Conservation (phyloP, 352 stramenopile species). For the Globisporangium viniferum region DNA sequence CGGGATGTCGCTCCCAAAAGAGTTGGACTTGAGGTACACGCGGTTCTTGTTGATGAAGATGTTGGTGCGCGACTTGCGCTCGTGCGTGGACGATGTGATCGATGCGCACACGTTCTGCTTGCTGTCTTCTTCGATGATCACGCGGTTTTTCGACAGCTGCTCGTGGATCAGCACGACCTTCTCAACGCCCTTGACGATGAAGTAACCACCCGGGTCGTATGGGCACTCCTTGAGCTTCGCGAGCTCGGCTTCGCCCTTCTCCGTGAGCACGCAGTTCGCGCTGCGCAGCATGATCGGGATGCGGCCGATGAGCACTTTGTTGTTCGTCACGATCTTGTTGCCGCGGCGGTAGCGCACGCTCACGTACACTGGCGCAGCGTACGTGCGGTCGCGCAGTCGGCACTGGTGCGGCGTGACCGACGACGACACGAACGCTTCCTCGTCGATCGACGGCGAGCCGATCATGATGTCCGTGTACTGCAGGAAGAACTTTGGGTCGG, state of each 20-base stretch:
- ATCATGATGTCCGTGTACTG: constrained; percentile 99
- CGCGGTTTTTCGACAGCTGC: constrained; percentile 99
- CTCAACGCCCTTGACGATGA: constrained; percentile 98
- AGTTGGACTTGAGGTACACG: constrained; percentile 99
- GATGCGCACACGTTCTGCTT: constrained; percentile 90
- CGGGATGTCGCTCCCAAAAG: constrained; percentile 95
- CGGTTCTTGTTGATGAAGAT: constrained; percentile 97
- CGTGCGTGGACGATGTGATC: constrained; percentile 99
- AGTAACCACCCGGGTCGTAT: constrained; percentile 99
- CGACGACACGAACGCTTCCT: constrained; percentile 94
- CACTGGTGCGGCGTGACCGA: constrained; percentile 97
- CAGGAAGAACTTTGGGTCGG: constrained; percentile 99
- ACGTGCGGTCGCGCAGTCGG: constrained; percentile 97
- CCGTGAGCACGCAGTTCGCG: constrained; percentile 94
- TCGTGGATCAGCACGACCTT: constrained; percentile 99
- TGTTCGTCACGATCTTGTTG: constrained; percentile 98
- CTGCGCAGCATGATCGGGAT: constrained; percentile 99
- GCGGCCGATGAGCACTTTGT: constrained; percentile 94
- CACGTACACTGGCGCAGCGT: constrained; percentile 98
- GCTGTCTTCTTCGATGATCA: constrained; percentile 98
- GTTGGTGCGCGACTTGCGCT: constrained; percentile 96
- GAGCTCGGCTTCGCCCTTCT: constrained; percentile 93
- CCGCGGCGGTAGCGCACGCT: constrained; percentile 97
- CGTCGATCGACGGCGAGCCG: constrained; percentile 94
- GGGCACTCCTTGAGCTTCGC: constrained; percentile 98